A percentile compares a stretch with the other conserved stretches of the same genome.
Evolutionary conservation across 768 basidiomycete species (phyloP).

Genomic region (Pholiota molesta): DNA sequence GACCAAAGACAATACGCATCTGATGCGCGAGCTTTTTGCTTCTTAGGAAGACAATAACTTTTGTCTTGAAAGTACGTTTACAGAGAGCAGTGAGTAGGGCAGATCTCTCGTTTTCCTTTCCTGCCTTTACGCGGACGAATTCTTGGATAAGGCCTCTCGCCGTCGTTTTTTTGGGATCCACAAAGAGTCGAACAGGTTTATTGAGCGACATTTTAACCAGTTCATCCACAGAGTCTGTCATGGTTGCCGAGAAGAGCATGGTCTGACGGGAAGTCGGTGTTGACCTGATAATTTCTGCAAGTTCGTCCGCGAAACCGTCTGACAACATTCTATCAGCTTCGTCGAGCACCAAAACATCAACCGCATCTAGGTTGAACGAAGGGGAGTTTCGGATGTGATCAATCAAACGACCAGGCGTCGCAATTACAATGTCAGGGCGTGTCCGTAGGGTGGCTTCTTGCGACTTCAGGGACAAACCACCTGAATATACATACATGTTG

Average conservation of each 20-base stretch:
- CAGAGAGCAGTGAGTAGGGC: conserved; percentile 82
- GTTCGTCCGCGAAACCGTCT: conserved; percentile 94
- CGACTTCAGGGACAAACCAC: conserved; percentile 90
- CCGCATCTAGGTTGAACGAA: conserved; percentile 86
- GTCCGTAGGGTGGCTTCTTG: conserved; percentile 87
- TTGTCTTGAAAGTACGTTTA: conserved; percentile 81
- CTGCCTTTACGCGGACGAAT: conserved; percentile 88
- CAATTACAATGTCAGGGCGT: conserved; percentile 92
- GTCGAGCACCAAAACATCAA: conserved; percentile 94
- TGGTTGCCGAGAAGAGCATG: conserved; percentile 98
- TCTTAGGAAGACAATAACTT: conserved; percentile 90
- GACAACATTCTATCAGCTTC: conserved; percentile 98
- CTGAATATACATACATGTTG: conserved; percentile 38
- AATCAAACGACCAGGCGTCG: conserved; percentile 96
- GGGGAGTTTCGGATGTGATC: conserved; percentile 97
- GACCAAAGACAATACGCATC: conserved; percentile 89
- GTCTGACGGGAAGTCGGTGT: conserved; percentile 91
- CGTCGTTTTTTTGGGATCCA: conserved; percentile 89
- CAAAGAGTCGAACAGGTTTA: conserved; percentile 92
- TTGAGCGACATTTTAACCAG: conserved; percentile 91
- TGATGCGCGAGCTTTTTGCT: conserved; percentile 98
- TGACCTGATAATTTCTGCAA: conserved; percentile 89
- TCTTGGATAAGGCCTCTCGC: conserved; percentile 90
- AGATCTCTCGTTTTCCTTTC: conserved; percentile 76
- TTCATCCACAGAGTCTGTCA: conserved; percentile 96